These are phyloP conservation scores for Trypanosoma platydactyli DNA, from an alignment of 208 protist species.

Conservation along the genomic window DNA sequence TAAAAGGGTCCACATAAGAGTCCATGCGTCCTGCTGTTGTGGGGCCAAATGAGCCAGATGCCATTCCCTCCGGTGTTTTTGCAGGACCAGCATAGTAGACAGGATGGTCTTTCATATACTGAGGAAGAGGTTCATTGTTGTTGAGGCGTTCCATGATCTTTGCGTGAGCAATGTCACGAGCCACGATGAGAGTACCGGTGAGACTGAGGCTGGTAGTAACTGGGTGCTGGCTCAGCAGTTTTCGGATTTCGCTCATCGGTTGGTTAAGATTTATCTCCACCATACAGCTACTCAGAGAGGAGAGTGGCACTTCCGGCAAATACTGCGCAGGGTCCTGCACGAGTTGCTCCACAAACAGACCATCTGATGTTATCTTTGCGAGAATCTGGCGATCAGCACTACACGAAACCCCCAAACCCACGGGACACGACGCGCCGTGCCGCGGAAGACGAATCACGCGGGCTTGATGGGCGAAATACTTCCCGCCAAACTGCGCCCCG, in stretches of 20 bases:
- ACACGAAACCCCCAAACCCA: slow-evolving; percentile 96
- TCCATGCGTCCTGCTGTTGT: slow-evolving; percentile 98
- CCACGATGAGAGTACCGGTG: slow-evolving; percentile 95
- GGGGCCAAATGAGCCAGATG: slow-evolving; percentile 97
- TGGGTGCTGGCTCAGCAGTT: slow-evolving; percentile 78
- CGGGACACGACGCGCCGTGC: slow-evolving; percentile 91
- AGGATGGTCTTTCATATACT: slow-evolving; percentile 95
- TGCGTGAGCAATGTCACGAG: slow-evolving; percentile 97
- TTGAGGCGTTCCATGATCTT: slow-evolving; percentile 92
- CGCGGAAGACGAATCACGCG: slow-evolving; percentile 92
- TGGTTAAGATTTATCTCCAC: slow-evolving; percentile 90
- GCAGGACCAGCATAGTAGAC: slow-evolving; percentile 97
- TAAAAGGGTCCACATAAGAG: slow-evolving; percentile 94
- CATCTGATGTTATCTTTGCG: slow-evolving; percentile 93
- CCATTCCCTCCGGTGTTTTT: slow-evolving; percentile 93
- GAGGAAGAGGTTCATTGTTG: slow-evolving; percentile 75
- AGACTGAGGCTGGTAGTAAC: slow-evolving; percentile 92
- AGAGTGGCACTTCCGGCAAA: slow-evolving; percentile 76
- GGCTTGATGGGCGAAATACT: slow-evolving; percentile 97
- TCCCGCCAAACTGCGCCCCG: slow-evolving; percentile 96
- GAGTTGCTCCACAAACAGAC: slow-evolving; percentile 94
- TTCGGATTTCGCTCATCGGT: slow-evolving; percentile 87
- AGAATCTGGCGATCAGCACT: slow-evolving; percentile 96
- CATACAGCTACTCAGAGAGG: slow-evolving; percentile 37
- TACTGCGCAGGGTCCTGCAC: slow-evolving; percentile 93